Evolutionary conservation across 257 asterid species (phyloP), one percentile per base, ranked within the genome.

Genomic region (Lithospermum erythrorhizon): DNA sequence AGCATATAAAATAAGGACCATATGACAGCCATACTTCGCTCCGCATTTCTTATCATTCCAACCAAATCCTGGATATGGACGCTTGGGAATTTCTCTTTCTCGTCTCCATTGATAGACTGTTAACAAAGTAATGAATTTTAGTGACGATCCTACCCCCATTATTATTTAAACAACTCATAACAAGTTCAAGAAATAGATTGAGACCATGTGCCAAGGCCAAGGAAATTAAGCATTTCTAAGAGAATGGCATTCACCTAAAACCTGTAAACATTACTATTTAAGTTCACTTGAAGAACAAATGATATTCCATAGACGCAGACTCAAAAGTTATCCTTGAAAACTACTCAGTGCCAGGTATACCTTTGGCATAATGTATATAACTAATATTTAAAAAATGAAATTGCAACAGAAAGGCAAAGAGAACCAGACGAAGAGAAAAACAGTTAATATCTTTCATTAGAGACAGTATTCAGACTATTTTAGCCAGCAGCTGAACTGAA

Each of bases 41-140:
- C 95, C 13, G 98, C 94, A 63, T 81, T 78, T 79, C 86, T 75
- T 78, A 91, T 91, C 98, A 91, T 86, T 66, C 80, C 86, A 72
- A 86, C 67, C 73, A 88, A 76, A 76, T 86, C 95, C 71, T 76
- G 79, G 67, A 81, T 78, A 57, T 81, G 78, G 63, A 75, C 58
- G 63, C 76, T 74, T 37, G 90, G 62, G 63, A 73, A 72, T 62
- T 79, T 77, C 59, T 76, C 81, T 68, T 70, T 80, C 63, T 69
- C 93, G 66, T 79, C 80, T 67, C 72, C 72, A 61, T 63, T 65
- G 70, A 76, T 61, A 59, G 87, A 65, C 97, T 91, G 87, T 73
- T 74, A 59, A 70, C 65, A 55, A 70, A 65, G 55, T 55, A 58
- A 65, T 51, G 27, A 65, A 70, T 24, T 61, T 61, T 63, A 69